A percentile compares a stretch with the other conserved stretches of the same genome.
phyloP scores from a whole-genome alignment of 78 protist species.

The Dictyostelium purpureum region DNA sequence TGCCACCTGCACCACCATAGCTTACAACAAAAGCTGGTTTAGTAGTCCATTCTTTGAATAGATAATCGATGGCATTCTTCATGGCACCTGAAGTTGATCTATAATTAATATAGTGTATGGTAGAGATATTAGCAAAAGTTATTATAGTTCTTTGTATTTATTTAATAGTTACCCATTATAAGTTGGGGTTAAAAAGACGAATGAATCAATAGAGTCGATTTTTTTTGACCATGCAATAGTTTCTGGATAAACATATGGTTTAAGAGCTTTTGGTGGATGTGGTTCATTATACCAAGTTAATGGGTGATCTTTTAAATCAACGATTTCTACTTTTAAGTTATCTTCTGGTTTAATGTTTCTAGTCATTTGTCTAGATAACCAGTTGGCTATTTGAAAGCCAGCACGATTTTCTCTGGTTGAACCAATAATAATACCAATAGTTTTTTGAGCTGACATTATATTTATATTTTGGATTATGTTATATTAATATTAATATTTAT shows the following conservation, averaged over 20 bases:
- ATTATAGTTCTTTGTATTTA: no score
- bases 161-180: no score
- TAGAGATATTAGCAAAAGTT: no score
- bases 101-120: no score
- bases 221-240: neutral
- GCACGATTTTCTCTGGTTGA: neutral
- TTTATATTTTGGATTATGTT: no score
- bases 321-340: neutral
- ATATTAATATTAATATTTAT: no score
- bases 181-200: neutral
- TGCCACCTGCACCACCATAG: slow-evolving; percentile 11
- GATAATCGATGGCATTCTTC: neutral
- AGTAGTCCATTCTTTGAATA: slow-evolving; percentile 1
- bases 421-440: neutral
- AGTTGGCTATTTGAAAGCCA: neutral
- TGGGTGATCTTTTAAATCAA: neutral
- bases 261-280: neutral
- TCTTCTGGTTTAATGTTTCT: neutral
- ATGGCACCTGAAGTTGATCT: neutral
- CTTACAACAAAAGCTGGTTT: neutral
- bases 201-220: neutral
- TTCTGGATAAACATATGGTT: neutral
- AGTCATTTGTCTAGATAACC: neutral
- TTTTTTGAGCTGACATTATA: neutral
- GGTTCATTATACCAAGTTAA: neutral